These are phyloP conservation scores for Lipomyces sp. DNA, from an alignment of 805 yeast species.

Conservation along the genomic window DNA sequence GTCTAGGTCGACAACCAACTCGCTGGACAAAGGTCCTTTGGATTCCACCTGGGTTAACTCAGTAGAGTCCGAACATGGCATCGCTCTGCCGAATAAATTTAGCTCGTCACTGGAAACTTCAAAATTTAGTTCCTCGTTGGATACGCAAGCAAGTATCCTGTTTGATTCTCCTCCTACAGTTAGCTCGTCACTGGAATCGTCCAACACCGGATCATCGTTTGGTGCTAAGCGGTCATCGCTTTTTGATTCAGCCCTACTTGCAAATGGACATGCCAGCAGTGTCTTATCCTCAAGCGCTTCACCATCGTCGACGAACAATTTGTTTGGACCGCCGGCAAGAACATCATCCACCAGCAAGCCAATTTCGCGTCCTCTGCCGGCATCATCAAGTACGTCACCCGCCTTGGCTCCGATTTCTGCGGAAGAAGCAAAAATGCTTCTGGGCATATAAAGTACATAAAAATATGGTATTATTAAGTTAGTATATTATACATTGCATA, in stretches of 20 bases:
- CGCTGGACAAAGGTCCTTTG: background rate
- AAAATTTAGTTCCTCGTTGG: background rate
- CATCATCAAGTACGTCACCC: constrained; percentile 11
- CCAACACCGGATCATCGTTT: background rate
- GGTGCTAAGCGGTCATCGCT: background rate
- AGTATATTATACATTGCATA: background rate
- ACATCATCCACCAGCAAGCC: background rate
- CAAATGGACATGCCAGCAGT: background rate
- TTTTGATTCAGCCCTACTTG: background rate
- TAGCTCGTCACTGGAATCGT: background rate
- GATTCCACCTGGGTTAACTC: background rate
- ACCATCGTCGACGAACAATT: background rate
- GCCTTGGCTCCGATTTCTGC: constrained; percentile 20
- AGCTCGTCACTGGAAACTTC: background rate
- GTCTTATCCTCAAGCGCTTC: background rate
- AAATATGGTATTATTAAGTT: background rate
- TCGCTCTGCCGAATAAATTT: background rate
- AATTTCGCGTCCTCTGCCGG: background rate
- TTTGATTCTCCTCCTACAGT: background rate
- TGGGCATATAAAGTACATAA: constrained; percentile 18
- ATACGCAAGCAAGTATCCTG: background rate
- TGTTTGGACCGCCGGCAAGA: background rate
- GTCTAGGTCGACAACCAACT: background rate
- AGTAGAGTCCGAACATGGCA: background rate
- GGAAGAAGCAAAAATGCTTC: constrained; percentile 31